A percentile compares a stretch with the other conserved stretches of the same genome.
Evolutionary conservation across 768 basidiomycete species (phyloP).

Genomic region (Panellus pusillus): DNA sequence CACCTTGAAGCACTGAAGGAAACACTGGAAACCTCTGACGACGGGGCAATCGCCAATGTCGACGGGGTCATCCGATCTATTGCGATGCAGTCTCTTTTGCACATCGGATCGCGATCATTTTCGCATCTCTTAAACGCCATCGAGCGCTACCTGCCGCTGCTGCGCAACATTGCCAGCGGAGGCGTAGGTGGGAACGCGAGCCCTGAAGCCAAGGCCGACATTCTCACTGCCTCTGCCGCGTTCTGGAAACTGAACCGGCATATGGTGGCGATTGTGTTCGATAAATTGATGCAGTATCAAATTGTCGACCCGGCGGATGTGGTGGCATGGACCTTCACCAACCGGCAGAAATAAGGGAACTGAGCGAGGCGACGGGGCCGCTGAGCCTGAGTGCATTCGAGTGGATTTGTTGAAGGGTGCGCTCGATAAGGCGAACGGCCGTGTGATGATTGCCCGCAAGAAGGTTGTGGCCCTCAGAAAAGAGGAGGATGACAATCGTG

Average conservation of each 20-base stretch:
- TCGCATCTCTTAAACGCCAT: constrained; percentile 97
- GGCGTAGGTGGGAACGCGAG: constrained; percentile 40
- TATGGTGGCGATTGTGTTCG: constrained; percentile 89
- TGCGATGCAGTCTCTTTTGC: constrained; percentile 82
- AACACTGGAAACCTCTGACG: constrained; percentile 59
- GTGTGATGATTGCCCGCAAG: constrained; percentile 74
- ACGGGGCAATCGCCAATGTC: constrained; percentile 56
- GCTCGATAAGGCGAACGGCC: constrained; percentile 87
- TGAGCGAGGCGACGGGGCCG: constrained; percentile 38
- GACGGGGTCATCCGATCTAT: constrained; percentile 73
- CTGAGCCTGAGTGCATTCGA: constrained; percentile 60
- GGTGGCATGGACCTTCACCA: constrained; percentile 77
- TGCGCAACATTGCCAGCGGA: constrained; percentile 62
- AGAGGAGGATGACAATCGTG: constrained; percentile 86
- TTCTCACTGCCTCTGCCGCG: constrained; percentile 65
- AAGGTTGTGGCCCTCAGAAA: constrained; percentile 76
- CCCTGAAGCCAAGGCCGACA: constrained; percentile 62
- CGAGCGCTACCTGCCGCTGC: constrained; percentile 84
- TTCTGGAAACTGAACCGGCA: constrained; percentile 89
- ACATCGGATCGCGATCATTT: constrained; percentile 93
- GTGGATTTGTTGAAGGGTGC: constrained; percentile 83
- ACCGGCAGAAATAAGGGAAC: constrained; percentile 45
- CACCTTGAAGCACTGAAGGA: constrained; percentile 72
- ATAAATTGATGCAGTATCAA: constrained; percentile 98
- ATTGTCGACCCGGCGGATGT: constrained; percentile 94